These are phyloP conservation scores for Hypoxylon subgilvum DNA, from an alignment of 495 filamentous ascomycete genomes.

Conservation along the genomic window DNA sequence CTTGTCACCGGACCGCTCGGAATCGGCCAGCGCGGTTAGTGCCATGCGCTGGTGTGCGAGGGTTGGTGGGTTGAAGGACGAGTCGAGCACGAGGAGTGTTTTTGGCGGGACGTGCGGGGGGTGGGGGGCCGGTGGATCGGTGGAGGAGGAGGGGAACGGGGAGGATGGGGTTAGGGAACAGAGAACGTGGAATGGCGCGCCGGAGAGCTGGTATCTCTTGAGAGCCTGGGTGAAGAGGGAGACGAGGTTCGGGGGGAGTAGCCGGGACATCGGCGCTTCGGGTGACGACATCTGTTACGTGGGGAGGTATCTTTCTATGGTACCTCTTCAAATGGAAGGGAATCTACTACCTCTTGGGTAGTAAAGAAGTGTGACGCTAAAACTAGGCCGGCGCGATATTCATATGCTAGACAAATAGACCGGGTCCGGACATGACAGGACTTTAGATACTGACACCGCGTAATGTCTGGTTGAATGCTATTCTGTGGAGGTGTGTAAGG, in stretches of 20 bases:
- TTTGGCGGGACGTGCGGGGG: slow-evolving; percentile 36
- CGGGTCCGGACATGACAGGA: no score
- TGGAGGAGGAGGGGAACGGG: slow-evolving; percentile 24
- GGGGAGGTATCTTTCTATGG: no score
- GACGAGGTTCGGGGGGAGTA: slow-evolving; percentile 33
- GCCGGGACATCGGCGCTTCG: slow-evolving; percentile 31
- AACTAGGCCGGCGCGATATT: no score
- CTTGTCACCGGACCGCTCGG: slow-evolving; percentile 37
- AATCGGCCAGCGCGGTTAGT: slow-evolving; percentile 64
- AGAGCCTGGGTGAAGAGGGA: slow-evolving; percentile 58
- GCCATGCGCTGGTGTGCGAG: slow-evolving; percentile 80
- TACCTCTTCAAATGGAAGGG: no score
- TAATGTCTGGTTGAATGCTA: no score
- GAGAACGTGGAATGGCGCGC: slow-evolving; percentile 64
- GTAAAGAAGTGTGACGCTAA: no score
- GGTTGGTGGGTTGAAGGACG: slow-evolving; percentile 94
- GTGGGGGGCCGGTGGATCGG: slow-evolving; percentile 16
- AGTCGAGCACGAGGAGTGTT: slow-evolving; percentile 82
- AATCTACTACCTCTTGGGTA: no score
- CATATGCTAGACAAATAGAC: no score
- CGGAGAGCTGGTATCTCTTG: slow-evolving; percentile 62
- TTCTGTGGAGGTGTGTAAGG: no score
- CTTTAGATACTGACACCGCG: no score
- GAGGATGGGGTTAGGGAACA: slow-evolving; percentile 54
- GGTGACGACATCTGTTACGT: slow-evolving; percentile 14